phyloP scores from a whole-genome alignment of 169 alveolate species.

The Plasmodium cynomolgi region DNA sequence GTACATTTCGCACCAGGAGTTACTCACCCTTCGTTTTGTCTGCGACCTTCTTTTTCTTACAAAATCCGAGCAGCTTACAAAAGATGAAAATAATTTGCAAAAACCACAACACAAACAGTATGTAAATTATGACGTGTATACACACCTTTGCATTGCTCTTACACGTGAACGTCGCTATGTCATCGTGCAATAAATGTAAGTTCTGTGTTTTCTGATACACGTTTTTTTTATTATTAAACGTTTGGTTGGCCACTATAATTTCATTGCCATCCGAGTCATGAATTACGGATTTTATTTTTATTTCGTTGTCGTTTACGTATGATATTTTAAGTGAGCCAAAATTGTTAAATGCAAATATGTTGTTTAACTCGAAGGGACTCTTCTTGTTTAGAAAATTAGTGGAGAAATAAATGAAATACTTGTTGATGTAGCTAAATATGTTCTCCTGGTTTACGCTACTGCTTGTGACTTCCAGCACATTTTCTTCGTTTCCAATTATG shows the following conservation, averaged over 20 bases:
- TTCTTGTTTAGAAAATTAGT: conserved; percentile 8
- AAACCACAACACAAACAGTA: conserved; percentile 36
- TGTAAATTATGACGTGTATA: conserved; percentile 23
- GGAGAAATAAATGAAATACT: conserved; percentile 19
- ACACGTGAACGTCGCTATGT: conserved; percentile 42
- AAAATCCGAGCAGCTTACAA: not conserved
- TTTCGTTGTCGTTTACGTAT: conserved; percentile 29
- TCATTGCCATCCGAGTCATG: conserved; percentile 58
- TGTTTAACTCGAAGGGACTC: conserved; percentile 39
- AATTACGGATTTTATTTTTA: conserved; percentile 28
- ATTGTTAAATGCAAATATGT: conserved; percentile 46
- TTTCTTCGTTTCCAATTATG: conserved; percentile 78
- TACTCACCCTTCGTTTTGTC: conserved; percentile 14
- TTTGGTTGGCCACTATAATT: conserved; percentile 50
- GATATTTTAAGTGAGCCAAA: conserved; percentile 41
- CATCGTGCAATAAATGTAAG: conserved; percentile 57
- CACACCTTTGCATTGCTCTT: conserved; percentile 14
- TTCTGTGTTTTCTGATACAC: conserved; percentile 30
- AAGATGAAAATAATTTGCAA: conserved; percentile 13
- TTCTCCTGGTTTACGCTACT: conserved; percentile 68
- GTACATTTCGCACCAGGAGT: not conserved
- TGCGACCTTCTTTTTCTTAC: conserved; percentile 14
- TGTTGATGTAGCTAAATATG: conserved; percentile 22
- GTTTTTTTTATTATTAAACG: conserved; percentile 52
- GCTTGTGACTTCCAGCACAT: conserved; percentile 66